Evolutionary conservation across 495 filamentous ascomycete genomes (phyloP).

Genomic region (Penicillium coffeae): DNA sequence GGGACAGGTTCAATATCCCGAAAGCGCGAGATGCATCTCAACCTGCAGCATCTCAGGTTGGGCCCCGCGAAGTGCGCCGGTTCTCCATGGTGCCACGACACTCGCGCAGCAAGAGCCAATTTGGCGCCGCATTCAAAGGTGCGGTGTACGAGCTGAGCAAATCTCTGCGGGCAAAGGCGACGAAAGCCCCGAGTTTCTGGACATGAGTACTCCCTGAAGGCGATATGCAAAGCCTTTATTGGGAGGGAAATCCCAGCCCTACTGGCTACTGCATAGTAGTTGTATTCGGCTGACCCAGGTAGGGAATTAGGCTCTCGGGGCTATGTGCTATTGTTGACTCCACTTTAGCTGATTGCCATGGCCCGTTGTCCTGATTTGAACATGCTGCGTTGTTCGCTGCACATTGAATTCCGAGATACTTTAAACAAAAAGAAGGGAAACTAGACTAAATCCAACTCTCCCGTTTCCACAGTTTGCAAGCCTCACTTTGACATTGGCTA

Average conservation of each 20-base stretch:
- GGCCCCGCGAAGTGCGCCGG: conserved; percentile 13
- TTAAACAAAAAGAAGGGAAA: neutral
- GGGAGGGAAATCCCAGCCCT: too few relatives aligned
- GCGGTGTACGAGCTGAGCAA: conserved; percentile 8
- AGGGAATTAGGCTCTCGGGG: neutral
- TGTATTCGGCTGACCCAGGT: neutral
- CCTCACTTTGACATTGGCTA: conserved; percentile 22
- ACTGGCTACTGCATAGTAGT: neutral
- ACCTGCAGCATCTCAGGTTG: conserved; percentile 16
- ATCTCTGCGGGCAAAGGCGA: neutral
- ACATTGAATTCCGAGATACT: neutral
- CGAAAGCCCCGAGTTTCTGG: too few relatives aligned
- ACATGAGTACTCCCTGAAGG: too few relatives aligned
- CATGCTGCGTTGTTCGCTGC: conserved; percentile 12
- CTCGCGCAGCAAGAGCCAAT: conserved; percentile 28
- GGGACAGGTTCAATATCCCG: conserved; percentile 5
- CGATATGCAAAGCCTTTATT: too few relatives aligned
- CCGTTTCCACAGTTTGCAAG: conserved; percentile 7
- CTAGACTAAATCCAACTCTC: neutral
- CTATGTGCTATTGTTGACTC: neutral
- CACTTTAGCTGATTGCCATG: too few relatives aligned
- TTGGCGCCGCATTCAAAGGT: conserved; percentile 19
- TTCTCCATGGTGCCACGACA: conserved; percentile 42
- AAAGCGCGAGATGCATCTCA: conserved; percentile 21
- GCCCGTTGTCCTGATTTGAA: neutral